Evolutionary conservation across 2,329 filamentous ascomycete genomes (phyloP).

Genomic region (Sclerotinia trifoliorum): DNA sequence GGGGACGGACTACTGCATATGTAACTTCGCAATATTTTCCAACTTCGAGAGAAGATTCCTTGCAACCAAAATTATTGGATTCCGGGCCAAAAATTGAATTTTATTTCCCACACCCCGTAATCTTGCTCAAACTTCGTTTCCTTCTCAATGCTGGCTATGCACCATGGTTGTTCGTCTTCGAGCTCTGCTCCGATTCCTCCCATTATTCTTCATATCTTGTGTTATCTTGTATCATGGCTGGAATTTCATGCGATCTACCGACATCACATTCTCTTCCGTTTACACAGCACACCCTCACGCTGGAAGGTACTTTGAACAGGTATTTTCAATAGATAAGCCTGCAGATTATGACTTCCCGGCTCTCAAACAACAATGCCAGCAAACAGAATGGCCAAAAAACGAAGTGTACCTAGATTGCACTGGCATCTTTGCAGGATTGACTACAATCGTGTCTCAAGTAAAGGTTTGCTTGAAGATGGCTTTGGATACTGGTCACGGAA

Average conservation of each 20-base stretch:
- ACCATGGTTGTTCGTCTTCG: constrained; percentile 12
- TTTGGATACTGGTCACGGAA: constrained; percentile 38
- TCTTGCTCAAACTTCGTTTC: constrained; percentile 4
- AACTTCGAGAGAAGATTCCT: not conserved
- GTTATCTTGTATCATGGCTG: constrained; percentile 13
- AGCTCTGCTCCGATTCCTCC: constrained; percentile 12
- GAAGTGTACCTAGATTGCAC: constrained; percentile 40
- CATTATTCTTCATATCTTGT: constrained; percentile 8
- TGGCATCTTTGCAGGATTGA: constrained; percentile 40
- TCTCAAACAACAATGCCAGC: constrained; percentile 34
- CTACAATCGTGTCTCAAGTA: constrained; percentile 41
- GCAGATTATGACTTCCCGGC: constrained; percentile 33
- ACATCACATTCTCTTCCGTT: not conserved
- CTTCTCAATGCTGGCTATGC: constrained; percentile 7
- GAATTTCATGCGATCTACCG: not conserved
- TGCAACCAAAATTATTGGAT: not conserved
- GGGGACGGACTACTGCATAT: not conserved
- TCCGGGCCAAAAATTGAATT: not conserved
- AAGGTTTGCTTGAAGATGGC: constrained; percentile 43
- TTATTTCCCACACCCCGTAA: constrained; percentile 5
- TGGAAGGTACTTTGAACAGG: constrained; percentile 39
- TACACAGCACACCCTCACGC: constrained; percentile 9
- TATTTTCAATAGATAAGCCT: constrained; percentile 34
- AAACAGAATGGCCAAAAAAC: constrained; percentile 29
- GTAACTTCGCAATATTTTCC: constrained; percentile 2